Percentiles rank a stretch among this genome's conserved stretches.
Evolutionary conservation across 805 yeast species (phyloP).

Genomic region (Hanseniaspora vineae): DNA sequence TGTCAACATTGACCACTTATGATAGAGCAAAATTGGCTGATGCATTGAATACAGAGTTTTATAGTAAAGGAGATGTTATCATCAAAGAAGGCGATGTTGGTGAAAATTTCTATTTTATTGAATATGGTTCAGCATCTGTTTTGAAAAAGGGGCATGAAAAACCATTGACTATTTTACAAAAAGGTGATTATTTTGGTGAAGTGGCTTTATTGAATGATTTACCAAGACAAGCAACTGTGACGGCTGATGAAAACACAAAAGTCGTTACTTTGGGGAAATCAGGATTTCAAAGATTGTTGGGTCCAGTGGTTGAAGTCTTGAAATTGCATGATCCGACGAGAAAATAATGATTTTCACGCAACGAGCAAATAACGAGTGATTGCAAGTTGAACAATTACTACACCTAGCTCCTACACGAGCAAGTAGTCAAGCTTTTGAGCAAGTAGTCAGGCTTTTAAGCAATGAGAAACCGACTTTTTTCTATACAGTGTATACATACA

Average conservation of each 20-base stretch:
- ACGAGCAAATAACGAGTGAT: too few relatives aligned
- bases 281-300: conserved; percentile 87
- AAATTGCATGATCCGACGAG: conserved; percentile 74
- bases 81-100: conserved; percentile 81
- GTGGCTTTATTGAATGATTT: conserved; percentile 81
- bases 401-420: too few relatives aligned
- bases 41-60: conserved; percentile 72
- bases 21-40: conserved; percentile 90
- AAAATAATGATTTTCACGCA: too few relatives aligned
- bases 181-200: conserved; percentile 95
- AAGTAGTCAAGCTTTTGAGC: too few relatives aligned
- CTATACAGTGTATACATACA: not conserved
- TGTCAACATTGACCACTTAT: conserved; percentile 56
- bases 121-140: conserved; percentile 75
- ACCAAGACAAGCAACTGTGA: conserved; percentile 91
- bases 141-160: conserved; percentile 41
- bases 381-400: too few relatives aligned
- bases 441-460: too few relatives aligned
- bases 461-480: not conserved
- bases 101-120: conserved; percentile 60
- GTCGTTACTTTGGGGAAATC: conserved; percentile 88
- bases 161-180: conserved; percentile 41
- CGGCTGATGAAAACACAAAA: conserved; percentile 58
- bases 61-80: conserved; percentile 57
- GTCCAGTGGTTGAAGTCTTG: conserved; percentile 85